Base-by-base conservation (phyloP, 1,284 basidiomycete genomes). In the Sphaerobolus stellatus region DNA sequence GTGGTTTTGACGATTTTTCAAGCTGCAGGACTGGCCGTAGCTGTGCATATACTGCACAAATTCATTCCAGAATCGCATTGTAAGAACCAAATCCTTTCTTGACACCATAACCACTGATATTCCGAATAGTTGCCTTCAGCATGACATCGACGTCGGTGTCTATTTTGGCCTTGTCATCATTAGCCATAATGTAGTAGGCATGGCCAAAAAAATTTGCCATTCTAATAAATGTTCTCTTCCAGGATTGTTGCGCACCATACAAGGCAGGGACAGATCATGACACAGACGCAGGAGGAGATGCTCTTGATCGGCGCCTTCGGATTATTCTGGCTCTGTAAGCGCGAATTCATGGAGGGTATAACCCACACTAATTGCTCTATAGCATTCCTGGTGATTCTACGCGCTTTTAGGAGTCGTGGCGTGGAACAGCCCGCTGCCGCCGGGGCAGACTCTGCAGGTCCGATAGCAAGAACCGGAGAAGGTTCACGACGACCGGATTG, bases 141-240 rank as follows among this genome's bases (percentile, higher is more conserved):
- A 63, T 88, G 62, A 83, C 83, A 52, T 88, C 90, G 67, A 84
- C 83, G n/a, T 79, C 81, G 1, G 80, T 90, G 34, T 84, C 87
- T 8, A 75, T 84, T 48, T 70, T 89, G 16, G 82, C 83, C 20
- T 77, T 89, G 24, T 74, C 77, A 27, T 76, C 77, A 7, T 65
- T 90, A 57, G 78, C 86, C 61, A 72, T 82, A 62, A 70, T 90
- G 87, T 88, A 59, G 72, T 85, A 73, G 25, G 27, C 27, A 46
- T 54, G 13, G 25, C 22, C 13, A 40, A 9, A 38, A 20, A 34
- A 24, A 47, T 13, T 20, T 24, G 2, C n/a, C n/a, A n/a, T 22
- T 43, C 3, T 43, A 22, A 43, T n/a, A 20, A 24, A 3, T 14
- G 3, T n/a, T 22, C 28, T 18, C 14, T 24, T 9, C 28, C 59